A percentile compares a stretch with the other conserved stretches of the same genome.
phyloP scores from a whole-genome alignment of 371 early-diverging fungal species.

The Nosema granulosis region DNA sequence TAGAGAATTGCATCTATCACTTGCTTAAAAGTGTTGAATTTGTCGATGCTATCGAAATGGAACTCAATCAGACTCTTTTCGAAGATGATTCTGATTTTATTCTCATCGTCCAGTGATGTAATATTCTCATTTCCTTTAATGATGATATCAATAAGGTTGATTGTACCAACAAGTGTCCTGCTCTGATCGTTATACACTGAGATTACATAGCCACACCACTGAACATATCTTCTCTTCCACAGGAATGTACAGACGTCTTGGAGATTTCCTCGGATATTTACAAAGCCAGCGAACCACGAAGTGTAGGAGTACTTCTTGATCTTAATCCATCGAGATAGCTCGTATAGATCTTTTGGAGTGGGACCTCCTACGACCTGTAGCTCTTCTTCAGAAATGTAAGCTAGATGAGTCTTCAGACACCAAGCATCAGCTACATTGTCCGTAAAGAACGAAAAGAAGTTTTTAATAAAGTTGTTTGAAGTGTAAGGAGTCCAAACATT shows the following conservation, averaged over 20 bases:
- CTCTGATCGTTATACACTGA: conserved; percentile 56
- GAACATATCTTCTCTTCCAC: conserved; percentile 61
- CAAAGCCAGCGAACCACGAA: conserved; percentile 56
- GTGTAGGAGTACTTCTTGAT: conserved; percentile 47
- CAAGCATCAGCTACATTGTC: conserved; percentile 11
- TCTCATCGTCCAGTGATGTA: conserved; percentile 19
- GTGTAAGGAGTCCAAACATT: conserved; percentile 22
- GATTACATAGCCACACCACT: conserved; percentile 57
- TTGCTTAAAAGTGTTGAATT: conserved; percentile 12
- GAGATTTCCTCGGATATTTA: conserved; percentile 53
- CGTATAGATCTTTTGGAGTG: conserved; percentile 24
- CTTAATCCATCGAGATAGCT: conserved; percentile 50
- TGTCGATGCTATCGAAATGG: conserved; percentile 50
- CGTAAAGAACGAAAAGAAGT: conserved; percentile 10
- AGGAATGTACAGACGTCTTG: conserved; percentile 23
- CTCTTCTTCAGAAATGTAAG: conserved; percentile 56
- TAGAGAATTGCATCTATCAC: conserved; percentile 36
- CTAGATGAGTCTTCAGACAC: conserved; percentile 22
- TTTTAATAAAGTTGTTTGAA: conserved; percentile 23
- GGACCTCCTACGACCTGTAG: conserved; percentile 21
- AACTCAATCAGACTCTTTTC: conserved; percentile 28
- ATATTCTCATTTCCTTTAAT: conserved; percentile 8
- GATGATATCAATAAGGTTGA: conserved; percentile 39
- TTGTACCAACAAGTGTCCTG: conserved; percentile 28
- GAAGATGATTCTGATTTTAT: conserved; percentile 22